A percentile compares a stretch with the other conserved stretches of the same genome.
Evolutionary conservation across 2,329 filamentous ascomycete species (phyloP).

Genomic region (Dothistroma septosporum): DNA sequence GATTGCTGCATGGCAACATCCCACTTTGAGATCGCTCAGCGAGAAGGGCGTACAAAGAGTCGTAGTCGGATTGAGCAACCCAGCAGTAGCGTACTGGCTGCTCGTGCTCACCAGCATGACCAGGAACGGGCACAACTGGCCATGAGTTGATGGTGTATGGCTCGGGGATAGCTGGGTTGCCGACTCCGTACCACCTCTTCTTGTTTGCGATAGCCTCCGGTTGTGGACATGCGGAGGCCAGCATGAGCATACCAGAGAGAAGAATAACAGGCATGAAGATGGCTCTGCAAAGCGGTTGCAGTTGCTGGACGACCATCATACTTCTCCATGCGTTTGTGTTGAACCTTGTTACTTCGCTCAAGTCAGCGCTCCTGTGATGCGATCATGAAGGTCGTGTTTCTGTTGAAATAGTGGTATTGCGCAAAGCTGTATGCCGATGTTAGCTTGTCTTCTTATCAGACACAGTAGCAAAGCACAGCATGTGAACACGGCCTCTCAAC

Average conservation of each 20-base stretch:
- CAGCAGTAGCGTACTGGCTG: slow-evolving; percentile 5
- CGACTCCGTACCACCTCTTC: slow-evolving; percentile 2
- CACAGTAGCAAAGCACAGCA: neutral
- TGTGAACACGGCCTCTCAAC: neutral
- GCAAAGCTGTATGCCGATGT: neutral
- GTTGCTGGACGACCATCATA: neutral
- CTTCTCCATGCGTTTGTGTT: neutral
- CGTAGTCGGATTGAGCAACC: neutral
- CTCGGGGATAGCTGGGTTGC: slow-evolving; percentile 1
- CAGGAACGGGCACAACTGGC: neutral
- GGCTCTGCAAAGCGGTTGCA: neutral
- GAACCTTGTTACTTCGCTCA: neutral
- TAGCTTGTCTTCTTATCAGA: neutral
- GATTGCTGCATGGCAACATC: neutral
- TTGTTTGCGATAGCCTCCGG: neutral
- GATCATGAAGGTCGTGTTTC: neutral
- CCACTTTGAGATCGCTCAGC: neutral
- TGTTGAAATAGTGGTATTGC: neutral
- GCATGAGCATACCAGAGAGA: neutral
- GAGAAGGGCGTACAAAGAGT: neutral
- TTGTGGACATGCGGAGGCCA: neutral
- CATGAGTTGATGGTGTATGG: slow-evolving; percentile 3
- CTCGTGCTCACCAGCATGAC: neutral
- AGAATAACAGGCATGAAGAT: neutral
- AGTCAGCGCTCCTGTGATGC: neutral